Conservation (phyloP, 352 stramenopile genomes). For the Globisporangium viniferum region DNA sequence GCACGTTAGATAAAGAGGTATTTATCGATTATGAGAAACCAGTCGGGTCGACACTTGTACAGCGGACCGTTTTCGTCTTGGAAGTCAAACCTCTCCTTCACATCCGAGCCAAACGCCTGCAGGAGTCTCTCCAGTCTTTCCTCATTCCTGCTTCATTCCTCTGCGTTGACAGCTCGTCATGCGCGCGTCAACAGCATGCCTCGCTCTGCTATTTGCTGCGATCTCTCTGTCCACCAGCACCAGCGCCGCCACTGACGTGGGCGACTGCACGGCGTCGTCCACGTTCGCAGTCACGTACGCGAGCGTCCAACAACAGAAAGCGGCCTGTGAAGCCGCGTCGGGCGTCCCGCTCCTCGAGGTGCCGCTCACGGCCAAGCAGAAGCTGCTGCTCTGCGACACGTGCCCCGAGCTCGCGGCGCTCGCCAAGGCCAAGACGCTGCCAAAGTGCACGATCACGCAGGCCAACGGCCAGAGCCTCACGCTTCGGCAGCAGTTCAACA, state of each 20-base stretch:
- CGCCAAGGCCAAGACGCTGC: neutral
- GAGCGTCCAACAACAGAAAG: neutral
- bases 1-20: no score
- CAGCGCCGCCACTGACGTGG: neutral
- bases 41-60: no score
- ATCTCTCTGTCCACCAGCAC: neutral
- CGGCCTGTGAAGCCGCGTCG: neutral
- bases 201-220: neutral
- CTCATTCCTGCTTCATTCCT: neutral
- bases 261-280: neutral
- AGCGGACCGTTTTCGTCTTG: no score
- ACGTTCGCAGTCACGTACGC: neutral
- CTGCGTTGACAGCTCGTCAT: neutral
- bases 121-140: neutral
- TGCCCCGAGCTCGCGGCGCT: conserved; percentile 1
- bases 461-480: neutral
- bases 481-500: neutral
- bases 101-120: no score
- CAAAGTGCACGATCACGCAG: neutral
- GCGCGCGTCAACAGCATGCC: neutral
- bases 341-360: neutral
- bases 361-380: neutral
- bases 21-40: no score
- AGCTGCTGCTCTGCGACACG: neutral
- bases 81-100: no score